Evolutionary conservation across 495 filamentous ascomycete species (phyloP), one percentile per base, ranked within the genome.

Genomic region (Annulohypoxylon stygium): DNA sequence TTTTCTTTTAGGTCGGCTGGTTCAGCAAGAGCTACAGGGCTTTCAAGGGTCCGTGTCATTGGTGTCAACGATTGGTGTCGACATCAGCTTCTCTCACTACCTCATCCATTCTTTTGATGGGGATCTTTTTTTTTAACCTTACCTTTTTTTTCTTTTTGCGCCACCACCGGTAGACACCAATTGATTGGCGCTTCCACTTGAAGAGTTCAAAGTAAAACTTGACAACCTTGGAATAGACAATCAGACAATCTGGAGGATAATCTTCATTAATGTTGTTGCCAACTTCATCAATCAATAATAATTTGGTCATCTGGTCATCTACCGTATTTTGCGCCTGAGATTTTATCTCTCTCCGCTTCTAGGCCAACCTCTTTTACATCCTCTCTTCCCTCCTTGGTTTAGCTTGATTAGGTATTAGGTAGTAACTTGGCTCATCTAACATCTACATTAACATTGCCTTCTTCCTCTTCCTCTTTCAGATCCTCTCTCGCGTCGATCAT

Each of bases 251-350:
- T 30, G 30, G 30, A 30, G 58, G 58, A 68, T 58, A 25, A 18
- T 47, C 58, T 41, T 39, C 26, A 60, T 60, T 48, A 41, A 61
- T 60, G 25, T 43, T 60, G 61, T 36, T 51, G 54, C 8, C 45
- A 11, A 45, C 68, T 62, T 70, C 71, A 65, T 67, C 72, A 67
- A 70, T 70, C 71, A 65, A 64, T 67, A 67, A 67, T 70, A 70
- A 70, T 68, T 67, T 48, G 54, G 45, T 67, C 30, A 60, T 61
- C 39, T 47, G 54, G 45, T 67, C 30, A 60, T 61, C 39, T 47
- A 14, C 12, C 6, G 6, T 33, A 57, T 41, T 63, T 63, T 61
- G 18, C 51, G 54, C 61, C 50, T 66, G 50, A 14, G 61, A 18
- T 60, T 62, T 61, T 43, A 30, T 33, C 36, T 70, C 51, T 53